Evolutionary conservation across 352 stramenopile genomes (phyloP), one percentile per base, ranked within the genome.

Genomic region (Phytopythium chamaehyphon): DNA sequence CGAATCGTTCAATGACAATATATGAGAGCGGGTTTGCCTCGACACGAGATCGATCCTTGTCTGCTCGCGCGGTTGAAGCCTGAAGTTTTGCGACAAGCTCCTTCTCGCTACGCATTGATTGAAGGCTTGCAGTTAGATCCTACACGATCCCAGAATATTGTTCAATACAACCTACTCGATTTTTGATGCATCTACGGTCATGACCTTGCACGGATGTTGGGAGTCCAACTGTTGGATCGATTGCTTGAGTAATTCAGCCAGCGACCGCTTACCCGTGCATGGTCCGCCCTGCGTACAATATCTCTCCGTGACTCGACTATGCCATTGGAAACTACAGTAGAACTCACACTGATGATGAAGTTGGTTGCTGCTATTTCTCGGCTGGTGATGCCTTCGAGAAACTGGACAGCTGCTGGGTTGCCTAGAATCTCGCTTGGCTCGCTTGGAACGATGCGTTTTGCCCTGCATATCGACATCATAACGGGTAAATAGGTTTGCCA

Each of bases 271-370:
- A 7, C 81, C 81, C 0, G 64, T 73, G 38, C 56, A 64, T 36
- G 71, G 46, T 0, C 62, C 72, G 2, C 79, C 79, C 79, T 90
- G 21, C 26, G 6, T 21, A 44, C 2, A 16, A 35, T n/a, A 26
- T 35, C 10, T 40, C 16, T 21, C 48, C n/a, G 19, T 33, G 9
- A 33, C 28, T 9, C 28, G 28, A 10, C 28, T n/a, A n/a, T n/a
- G n/a, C n/a, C n/a, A n/a, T n/a, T n/a, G n/a, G n/a, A n/a, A n/a
- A 31, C 22, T 37, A 31, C n/a, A 51, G 14, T 47, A 33, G 18
- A 14, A 33, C 62, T 23, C 43, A 88, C 78, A 16, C 73, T 83
- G 54, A 92, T 71, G 51, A 90, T 71, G 51, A 83, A 83, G 53
- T 92, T 92, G 45, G 66, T 5, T 31, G 40, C 7, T 26, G 15